Evolutionary conservation across 768 basidiomycete genomes (phyloP), one percentile per base, ranked within the genome.

Genomic region (Pholiota microspora): DNA sequence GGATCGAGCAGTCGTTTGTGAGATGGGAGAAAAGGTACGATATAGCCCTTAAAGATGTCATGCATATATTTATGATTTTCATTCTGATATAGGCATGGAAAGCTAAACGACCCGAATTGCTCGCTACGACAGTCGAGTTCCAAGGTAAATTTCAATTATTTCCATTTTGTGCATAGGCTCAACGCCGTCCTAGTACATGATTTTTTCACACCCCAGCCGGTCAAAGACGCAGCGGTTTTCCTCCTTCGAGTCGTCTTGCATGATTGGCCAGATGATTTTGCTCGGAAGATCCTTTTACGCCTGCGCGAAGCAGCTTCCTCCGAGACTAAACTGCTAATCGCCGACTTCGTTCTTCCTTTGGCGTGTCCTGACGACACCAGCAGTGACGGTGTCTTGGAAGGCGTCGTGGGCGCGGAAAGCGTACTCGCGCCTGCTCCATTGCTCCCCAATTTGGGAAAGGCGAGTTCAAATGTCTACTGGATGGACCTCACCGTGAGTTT

Each of bases 361-460:
- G 88, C 87, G 0, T 90, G 87, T 61, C 74, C 75, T n/a, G 85
- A 87, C 55, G 76, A 70, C 51, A 50, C 49, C 15, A 63, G 69
- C 15, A 61, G 56, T 4, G 45, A 25, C 7, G 49, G 53, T 47
- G 59, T 63, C 10, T 64, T 77, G 18, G 72, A 75, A 24, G 75
- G 66, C 8, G 67, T 84, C 0, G 77, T 81, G 42, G 82, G 82
- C 8, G 81, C 79, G 0, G 78, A 82, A 55, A 75, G 71, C 48
- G 73, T 74, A 38, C 73, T 86, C 3, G 83, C 78, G 0, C 77
- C 81, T 2, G 75, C 78, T 16, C 86, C 87, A 31, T 68, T 92
- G n/a, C 72, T 90, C 27, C 74, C 88, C 5, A 92, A 91, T 62
- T 68, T 89, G 5, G 89, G 89, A 0, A 86, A 84, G 61, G 87